Conservation (phyloP, 2,329 filamentous ascomycete species). For the Pezicula rhizophila region DNA sequence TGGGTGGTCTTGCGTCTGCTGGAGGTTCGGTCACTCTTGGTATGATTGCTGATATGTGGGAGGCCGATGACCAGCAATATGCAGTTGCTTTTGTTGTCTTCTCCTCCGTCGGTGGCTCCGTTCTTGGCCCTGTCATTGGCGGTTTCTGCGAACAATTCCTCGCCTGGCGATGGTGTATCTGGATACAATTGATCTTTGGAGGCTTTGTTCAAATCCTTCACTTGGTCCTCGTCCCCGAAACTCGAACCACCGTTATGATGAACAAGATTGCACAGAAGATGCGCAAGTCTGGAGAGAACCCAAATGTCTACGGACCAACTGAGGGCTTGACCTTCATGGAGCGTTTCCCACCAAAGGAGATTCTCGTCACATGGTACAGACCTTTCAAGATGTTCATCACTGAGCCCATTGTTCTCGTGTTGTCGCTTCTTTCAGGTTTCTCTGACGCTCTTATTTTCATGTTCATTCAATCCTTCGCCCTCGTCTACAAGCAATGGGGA, state of each 20-base stretch:
- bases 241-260: slow-evolving; percentile 70
- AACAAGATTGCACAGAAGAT: slow-evolving; percentile 72
- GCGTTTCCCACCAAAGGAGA: slow-evolving; percentile 52
- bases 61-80: slow-evolving; percentile 65
- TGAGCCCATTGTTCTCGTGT: slow-evolving; percentile 66
- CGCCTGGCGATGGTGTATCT: slow-evolving; percentile 72
- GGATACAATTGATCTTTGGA: slow-evolving; percentile 80
- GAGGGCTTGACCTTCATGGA: slow-evolving; percentile 58
- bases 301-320: slow-evolving; percentile 61
- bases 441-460: slow-evolving; percentile 73
- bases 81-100: slow-evolving; percentile 73
- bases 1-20: slow-evolving; percentile 65
- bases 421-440: slow-evolving; percentile 68
- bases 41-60: slow-evolving; percentile 72
- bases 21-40: slow-evolving; percentile 69
- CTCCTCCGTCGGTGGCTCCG: slow-evolving; percentile 71
- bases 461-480: slow-evolving; percentile 64
- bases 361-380: slow-evolving; percentile 51
- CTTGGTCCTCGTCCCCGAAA: slow-evolving; percentile 68
- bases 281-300: slow-evolving; percentile 52
- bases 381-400: slow-evolving; percentile 69
- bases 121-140: slow-evolving; percentile 71
- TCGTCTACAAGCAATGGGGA: slow-evolving; percentile 63
- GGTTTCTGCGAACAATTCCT: slow-evolving; percentile 66
- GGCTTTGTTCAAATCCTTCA: slow-evolving; percentile 62